These are phyloP conservation scores for Sonneratia alba DNA, from an alignment of 345 rosid genomes.

Conservation along the genomic window DNA sequence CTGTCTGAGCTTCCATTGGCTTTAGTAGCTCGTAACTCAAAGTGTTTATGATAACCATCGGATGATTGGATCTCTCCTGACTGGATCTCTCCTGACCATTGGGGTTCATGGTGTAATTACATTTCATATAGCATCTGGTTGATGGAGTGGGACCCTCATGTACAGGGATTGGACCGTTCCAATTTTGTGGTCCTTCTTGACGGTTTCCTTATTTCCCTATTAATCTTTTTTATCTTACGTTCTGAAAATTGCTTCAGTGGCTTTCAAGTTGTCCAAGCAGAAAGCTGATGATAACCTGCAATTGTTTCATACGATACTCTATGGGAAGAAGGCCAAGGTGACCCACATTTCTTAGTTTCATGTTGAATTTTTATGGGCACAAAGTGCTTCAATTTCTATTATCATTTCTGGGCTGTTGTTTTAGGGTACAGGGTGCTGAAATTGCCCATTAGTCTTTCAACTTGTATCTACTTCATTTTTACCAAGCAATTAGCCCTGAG, in stretches of 20 bases:
- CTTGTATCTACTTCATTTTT: neutral
- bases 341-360: neutral
- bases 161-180: too few species aligned
- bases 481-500: neutral
- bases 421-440: too few species aligned
- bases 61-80: neutral
- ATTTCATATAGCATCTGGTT: neutral
- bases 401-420: neutral
- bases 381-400: neutral
- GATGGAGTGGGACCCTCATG: neutral
- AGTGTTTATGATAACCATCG: neutral
- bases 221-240: neutral
- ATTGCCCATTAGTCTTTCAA: too few species aligned
- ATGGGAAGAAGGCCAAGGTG: conserved; percentile 98
- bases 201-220: neutral
- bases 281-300: conserved; percentile 82
- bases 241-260: conserved; percentile 51
- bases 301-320: conserved; percentile 64
- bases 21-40: too few species aligned
- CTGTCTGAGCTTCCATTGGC: too few species aligned
- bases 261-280: conserved; percentile 91
- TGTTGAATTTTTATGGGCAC: conserved; percentile 2
- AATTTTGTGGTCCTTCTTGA: neutral
- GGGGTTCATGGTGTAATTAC: neutral
- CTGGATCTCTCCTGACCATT: neutral